Conservation (phyloP, 2,329 filamentous ascomycete species). For the Botryotinia calthae region DNA sequence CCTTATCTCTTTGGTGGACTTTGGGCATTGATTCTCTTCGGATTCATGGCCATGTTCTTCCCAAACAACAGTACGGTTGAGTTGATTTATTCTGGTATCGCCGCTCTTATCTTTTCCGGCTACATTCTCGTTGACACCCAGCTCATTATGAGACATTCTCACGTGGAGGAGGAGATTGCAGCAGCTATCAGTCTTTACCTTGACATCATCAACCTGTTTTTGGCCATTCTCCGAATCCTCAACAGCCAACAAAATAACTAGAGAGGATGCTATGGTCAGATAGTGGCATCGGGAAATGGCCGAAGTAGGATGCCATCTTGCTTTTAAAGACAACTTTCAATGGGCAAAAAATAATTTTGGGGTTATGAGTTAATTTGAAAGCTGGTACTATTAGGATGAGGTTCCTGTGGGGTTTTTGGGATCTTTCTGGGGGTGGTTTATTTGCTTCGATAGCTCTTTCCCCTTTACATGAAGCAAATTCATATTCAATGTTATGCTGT, state of each 20-base stretch:
- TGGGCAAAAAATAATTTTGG: background rate
- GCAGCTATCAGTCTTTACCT: constrained; percentile 93
- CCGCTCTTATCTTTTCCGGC: constrained; percentile 84
- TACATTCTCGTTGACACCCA: constrained; percentile 98
- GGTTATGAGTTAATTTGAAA: constrained; percentile 13
- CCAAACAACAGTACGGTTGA: constrained; percentile 78
- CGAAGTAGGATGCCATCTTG: background rate
- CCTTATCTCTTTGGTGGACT: constrained; percentile 89
- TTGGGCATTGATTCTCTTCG: constrained; percentile 88
- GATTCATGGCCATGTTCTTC: constrained; percentile 90
- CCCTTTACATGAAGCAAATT: background rate
- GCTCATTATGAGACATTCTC: constrained; percentile 90
- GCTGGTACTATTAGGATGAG: background rate
- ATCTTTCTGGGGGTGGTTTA: background rate
- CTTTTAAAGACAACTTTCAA: background rate
- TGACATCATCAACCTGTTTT: constrained; percentile 95
- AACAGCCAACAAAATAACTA: constrained; percentile 97
- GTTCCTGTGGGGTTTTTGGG: background rate
- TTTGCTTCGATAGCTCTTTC: background rate
- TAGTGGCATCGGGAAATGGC: background rate
- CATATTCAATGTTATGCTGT: background rate
- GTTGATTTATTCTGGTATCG: constrained; percentile 77
- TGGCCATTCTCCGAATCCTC: constrained; percentile 86
- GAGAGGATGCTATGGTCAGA: constrained; percentile 21
- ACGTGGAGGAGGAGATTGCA: constrained; percentile 97